phyloP scores from a whole-genome alignment of 805 yeast genomes.

The Yamadazyma endophytica region DNA sequence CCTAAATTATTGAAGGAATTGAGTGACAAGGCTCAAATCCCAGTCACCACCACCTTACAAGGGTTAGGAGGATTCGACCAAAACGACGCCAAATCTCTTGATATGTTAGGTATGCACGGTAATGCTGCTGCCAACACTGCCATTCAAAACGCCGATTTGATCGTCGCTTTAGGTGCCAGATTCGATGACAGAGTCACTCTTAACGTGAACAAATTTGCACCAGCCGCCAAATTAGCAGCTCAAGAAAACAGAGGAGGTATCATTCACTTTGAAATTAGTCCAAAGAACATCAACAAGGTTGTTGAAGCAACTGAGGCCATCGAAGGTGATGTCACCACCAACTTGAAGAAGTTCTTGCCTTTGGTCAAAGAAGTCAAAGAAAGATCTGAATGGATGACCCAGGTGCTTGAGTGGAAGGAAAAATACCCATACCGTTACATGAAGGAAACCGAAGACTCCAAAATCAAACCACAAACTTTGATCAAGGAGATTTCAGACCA shows the following conservation, averaged over 20 bases:
- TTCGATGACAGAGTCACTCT: constrained; percentile 98
- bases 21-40: constrained; percentile 86
- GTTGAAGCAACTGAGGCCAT: constrained; percentile 94
- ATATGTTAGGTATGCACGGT: constrained; percentile 99
- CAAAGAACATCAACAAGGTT: constrained; percentile 96
- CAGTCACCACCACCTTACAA: constrained; percentile 94
- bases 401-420: constrained; percentile 76
- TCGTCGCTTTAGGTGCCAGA: constrained; percentile 93
- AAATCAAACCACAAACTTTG: constrained; percentile 90
- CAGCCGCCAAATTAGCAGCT: constrained; percentile 88
- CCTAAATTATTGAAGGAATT: constrained; percentile 76
- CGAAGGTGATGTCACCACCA: constrained; percentile 90
- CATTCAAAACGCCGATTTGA: constrained; percentile 88
- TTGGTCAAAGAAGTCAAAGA: constrained; percentile 56
- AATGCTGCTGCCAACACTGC: constrained; percentile 92
- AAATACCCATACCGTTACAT: constrained; percentile 83
- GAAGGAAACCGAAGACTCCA: constrained; percentile 72
- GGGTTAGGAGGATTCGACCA: constrained; percentile 95
- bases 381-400: constrained; percentile 77
- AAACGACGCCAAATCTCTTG: constrained; percentile 81
- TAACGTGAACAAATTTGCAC: constrained; percentile 82
- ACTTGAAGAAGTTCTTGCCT: constrained; percentile 71
- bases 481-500: constrained; percentile 73
- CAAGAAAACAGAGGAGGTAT: constrained; percentile 90
- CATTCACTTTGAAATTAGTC: constrained; percentile 90